phyloP scores from a whole-genome alignment of 257 asterid genomes.

The Scutellaria galericulata region DNA sequence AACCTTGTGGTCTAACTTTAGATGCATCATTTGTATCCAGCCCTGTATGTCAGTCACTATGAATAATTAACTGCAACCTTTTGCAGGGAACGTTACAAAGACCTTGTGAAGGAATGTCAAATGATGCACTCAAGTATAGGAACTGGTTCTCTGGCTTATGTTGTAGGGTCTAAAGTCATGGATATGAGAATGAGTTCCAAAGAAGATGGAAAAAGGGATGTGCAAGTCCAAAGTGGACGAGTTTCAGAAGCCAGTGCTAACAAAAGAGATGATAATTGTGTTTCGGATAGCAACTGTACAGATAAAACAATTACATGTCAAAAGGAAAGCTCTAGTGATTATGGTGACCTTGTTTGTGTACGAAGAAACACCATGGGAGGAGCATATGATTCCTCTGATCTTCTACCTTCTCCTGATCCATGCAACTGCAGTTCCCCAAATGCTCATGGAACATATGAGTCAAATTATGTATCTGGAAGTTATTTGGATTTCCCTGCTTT shows the following conservation, averaged over 20 bases:
- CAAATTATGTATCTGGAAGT: slow-evolving; percentile 51
- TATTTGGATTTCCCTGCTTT: slow-evolving; percentile 85
- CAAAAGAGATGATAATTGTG: slow-evolving; percentile 46
- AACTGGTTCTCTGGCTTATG: slow-evolving; percentile 96
- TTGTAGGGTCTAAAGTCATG: slow-evolving; percentile 95
- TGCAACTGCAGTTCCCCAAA: slow-evolving; percentile 51
- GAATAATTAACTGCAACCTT: slow-evolving; percentile 34
- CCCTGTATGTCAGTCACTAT: slow-evolving; percentile 17
- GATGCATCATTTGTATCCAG: slow-evolving; percentile 14
- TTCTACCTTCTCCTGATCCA: slow-evolving; percentile 58
- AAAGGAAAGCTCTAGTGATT: slow-evolving; percentile 63
- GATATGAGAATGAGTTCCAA: slow-evolving; percentile 91
- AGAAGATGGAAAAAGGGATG: slow-evolving; percentile 63
- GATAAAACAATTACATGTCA: slow-evolving; percentile 50
- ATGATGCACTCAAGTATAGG: slow-evolving; percentile 96
- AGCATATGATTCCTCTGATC: slow-evolving; percentile 69
- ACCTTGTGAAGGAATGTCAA: slow-evolving; percentile 87
- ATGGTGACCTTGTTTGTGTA: slow-evolving; percentile 71
- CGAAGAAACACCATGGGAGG: slow-evolving; percentile 63
- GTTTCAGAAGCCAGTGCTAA: slow-evolving; percentile 51
- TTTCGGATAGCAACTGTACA: slow-evolving; percentile 48
- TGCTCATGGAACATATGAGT: slow-evolving; percentile 52
- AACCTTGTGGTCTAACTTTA: slow-evolving; percentile 10
- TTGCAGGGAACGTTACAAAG: slow-evolving; percentile 83
- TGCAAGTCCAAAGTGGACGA: slow-evolving; percentile 51